Conservation (phyloP, 129 eudicot species). For the Glebionis coronaria region DNA sequence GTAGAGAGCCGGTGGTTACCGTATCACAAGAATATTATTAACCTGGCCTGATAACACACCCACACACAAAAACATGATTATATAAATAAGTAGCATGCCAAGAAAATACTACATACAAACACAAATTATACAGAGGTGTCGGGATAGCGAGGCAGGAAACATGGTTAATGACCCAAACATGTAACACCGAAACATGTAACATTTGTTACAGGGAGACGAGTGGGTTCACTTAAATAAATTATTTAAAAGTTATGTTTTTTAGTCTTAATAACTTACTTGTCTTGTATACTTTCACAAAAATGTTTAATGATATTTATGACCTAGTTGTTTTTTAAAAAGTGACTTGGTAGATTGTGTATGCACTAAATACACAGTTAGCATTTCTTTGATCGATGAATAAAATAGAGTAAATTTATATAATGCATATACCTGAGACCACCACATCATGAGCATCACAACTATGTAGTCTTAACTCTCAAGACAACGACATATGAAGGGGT, state of each 20-base stretch:
- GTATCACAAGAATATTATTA: conserved; percentile 58
- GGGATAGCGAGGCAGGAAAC: too few relatives aligned
- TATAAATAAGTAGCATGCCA: not conserved
- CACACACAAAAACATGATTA: conserved; percentile 1
- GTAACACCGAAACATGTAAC: too few relatives aligned
- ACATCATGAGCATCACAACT: conserved; percentile 96
- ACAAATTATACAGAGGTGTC: not conserved
- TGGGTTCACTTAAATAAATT: too few relatives aligned
- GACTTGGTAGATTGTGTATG: too few relatives aligned
- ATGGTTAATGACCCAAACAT: too few relatives aligned
- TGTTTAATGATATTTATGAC: too few relatives aligned
- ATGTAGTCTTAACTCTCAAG: conserved; percentile 90
- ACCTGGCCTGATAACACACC: conserved; percentile 65
- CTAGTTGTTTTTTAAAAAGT: too few relatives aligned
- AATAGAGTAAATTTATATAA: not conserved
- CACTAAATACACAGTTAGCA: too few relatives aligned
- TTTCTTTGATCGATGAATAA: not conserved
- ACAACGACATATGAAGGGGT: conserved; percentile 74
- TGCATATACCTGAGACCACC: conserved; percentile 94
- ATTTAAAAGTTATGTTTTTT: too few relatives aligned
- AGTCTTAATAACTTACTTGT: too few relatives aligned
- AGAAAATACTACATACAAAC: conserved; percentile 1
- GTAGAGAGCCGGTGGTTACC: conserved; percentile 42
- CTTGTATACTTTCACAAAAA: too few relatives aligned
- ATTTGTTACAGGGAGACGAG: too few relatives aligned